Evolutionary conservation across 805 yeast genomes (phyloP), one percentile per base, ranked within the genome.

Genomic region (Yarrowia sp.): DNA sequence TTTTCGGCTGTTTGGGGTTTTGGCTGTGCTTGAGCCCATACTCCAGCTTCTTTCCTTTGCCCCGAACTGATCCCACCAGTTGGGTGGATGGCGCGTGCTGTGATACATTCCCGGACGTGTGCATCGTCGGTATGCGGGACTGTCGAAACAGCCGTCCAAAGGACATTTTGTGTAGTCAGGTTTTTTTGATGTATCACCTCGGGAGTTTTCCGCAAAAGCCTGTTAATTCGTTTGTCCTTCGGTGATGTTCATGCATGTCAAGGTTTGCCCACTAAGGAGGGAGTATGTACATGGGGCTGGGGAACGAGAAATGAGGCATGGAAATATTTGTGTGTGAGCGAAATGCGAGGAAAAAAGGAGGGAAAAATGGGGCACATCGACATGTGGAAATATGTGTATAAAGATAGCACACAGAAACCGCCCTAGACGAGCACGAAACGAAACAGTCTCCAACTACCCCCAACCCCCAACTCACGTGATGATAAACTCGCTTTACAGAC

Each of bases 61-160:
- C 61, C 16, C 19, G 46, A 3, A 38, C 46, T 8, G 61, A 36
- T 36, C 36, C 61, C 17, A 38, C 24, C 26, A 54, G 44, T 14
- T 36, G 61, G 8, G 35, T 10, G 6, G 61, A 17, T 10, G 61
- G 61, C 4, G 26, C 46, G 19, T 43, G 28, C 24, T 10, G 32
- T 2, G 48, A 43, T 12, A 16, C 30, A 6, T 3, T 22, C 14
- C 7, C 24, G 19, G 46, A 9, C 30, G 46, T 9, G 61, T 14
- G 35, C 33, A 38, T 17, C 17, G 61, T 17, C 44, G 61, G 61
- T 38, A 54, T 36, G 61, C 61, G 46, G 21, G 61, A 54, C 46
- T 54, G 61, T n/a, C 61, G 61, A 38, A 54, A 54, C 61, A 54
- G 61, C 35, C 61, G 61, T 19, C 61, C 61, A 26, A 54, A 54